phyloP scores from a whole-genome alignment of 1,284 basidiomycete species.

The Ustilago crameri region DNA sequence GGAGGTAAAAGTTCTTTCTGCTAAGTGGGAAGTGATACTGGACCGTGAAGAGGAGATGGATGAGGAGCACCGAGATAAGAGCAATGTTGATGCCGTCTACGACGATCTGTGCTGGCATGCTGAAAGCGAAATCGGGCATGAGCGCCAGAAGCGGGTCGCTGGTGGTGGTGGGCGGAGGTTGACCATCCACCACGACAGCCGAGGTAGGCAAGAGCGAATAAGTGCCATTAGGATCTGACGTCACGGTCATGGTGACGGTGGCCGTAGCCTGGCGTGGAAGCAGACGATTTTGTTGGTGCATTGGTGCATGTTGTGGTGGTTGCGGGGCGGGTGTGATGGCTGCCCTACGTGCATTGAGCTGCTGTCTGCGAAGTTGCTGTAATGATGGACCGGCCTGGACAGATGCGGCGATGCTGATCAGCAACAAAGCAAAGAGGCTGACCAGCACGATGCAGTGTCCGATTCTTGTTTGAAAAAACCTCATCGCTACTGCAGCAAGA shows the following conservation, averaged over 20 bases:
- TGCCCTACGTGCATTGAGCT: constrained; percentile 8
- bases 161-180: constrained; percentile 45
- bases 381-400: constrained; percentile 1
- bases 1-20: constrained; percentile 88
- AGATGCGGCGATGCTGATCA: constrained; percentile 12
- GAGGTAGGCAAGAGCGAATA: constrained; percentile 42
- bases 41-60: constrained; percentile 92
- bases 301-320: constrained; percentile 1
- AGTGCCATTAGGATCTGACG: constrained; percentile 1
- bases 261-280: constrained; percentile 16
- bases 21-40: constrained; percentile 96
- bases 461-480: neutral
- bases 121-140: constrained; percentile 74
- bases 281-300: constrained; percentile 8
- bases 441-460: constrained; percentile 11
- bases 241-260: constrained; percentile 10
- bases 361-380: neutral
- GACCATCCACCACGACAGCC: constrained; percentile 46
- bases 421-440: constrained; percentile 15
- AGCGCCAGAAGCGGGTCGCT: constrained; percentile 51
- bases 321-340: constrained; percentile 8
- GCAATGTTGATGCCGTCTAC: constrained; percentile 87
- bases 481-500: constrained; percentile 7
- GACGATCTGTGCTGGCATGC: constrained; percentile 89
- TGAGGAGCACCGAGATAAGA: constrained; percentile 84